Percentiles rank a stretch among this genome's conserved stretches.
Conservation (phyloP, 2,329 filamentous ascomycete genomes). For the Gyromitra esculenta region DNA sequence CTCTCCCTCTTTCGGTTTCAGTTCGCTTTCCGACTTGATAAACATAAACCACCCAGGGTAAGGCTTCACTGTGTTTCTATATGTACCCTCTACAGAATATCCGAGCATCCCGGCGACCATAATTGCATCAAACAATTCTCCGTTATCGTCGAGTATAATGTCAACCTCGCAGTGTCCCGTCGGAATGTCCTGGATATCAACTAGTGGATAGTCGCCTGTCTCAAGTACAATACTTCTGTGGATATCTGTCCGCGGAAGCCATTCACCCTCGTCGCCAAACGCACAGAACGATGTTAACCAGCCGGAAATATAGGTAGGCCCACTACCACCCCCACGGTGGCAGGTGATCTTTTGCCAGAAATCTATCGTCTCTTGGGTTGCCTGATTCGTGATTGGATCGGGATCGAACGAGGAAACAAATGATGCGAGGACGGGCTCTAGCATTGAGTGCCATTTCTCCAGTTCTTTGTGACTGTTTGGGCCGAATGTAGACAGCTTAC, state of each 20-base stretch:
- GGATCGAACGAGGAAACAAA: constrained; percentile 60
- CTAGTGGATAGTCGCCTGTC: constrained; percentile 4
- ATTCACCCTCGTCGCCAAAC: constrained; percentile 61
- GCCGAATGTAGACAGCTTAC: constrained; percentile 63
- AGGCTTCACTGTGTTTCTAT: constrained; percentile 53
- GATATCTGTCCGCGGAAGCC: background rate
- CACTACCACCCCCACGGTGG: constrained; percentile 59
- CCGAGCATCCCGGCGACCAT: constrained; percentile 60
- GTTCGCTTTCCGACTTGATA: background rate
- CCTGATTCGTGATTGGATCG: constrained; percentile 55
- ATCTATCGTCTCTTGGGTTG: constrained; percentile 58
- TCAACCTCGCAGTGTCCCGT: constrained; percentile 59
- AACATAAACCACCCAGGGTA: constrained; percentile 59
- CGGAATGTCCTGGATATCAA: constrained; percentile 58
- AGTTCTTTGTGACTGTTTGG: constrained; percentile 62
- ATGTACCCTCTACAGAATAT: constrained; percentile 16
- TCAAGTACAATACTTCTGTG: background rate
- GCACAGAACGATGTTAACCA: constrained; percentile 66
- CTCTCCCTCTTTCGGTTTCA: background rate
- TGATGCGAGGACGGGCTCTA: constrained; percentile 63
- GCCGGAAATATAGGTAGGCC: constrained; percentile 61
- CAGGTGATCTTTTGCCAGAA: constrained; percentile 63
- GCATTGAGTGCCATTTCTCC: constrained; percentile 62
- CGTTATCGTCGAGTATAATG: constrained; percentile 59
- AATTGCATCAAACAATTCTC: constrained; percentile 53